These are phyloP conservation scores for Saksenaea vasiformis DNA, from an alignment of 371 early-diverging fungal genomes.

Conservation along the genomic window DNA sequence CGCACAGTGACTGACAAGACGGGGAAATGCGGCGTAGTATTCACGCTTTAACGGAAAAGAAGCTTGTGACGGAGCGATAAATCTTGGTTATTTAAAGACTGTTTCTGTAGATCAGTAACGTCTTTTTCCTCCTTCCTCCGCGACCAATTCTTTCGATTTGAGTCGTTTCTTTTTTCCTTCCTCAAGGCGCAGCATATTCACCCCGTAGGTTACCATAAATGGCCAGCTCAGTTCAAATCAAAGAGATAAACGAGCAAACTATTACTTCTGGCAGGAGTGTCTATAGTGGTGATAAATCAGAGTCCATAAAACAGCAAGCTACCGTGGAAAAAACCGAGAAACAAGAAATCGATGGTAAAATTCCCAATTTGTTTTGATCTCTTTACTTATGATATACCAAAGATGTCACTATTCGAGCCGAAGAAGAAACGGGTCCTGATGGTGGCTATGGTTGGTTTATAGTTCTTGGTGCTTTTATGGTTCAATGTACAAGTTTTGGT, in stretches of 20 bases:
- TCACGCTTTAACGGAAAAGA: background rate
- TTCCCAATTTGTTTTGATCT: background rate
- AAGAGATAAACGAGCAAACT: slow-evolving; percentile 6
- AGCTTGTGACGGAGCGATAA: background rate
- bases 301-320: background rate
- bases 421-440: slow-evolving; percentile 26
- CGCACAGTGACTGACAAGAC: background rate
- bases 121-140: background rate
- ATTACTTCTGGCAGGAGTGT: slow-evolving; percentile 2
- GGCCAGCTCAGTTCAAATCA: background rate
- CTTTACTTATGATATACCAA: background rate
- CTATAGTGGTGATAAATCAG: background rate
- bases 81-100: background rate
- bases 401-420: background rate
- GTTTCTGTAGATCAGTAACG: background rate
- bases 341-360: background rate
- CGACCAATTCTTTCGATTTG: background rate
- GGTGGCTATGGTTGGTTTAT: slow-evolving; percentile 65
- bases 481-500: slow-evolving; percentile 61
- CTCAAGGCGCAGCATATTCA: background rate
- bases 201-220: background rate
- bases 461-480: slow-evolving; percentile 56
- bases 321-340: background rate
- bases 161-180: background rate
- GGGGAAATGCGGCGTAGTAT: background rate